Evolutionary conservation across 2,329 filamentous ascomycete species (phyloP), one percentile per base, ranked within the genome.

Genomic region (Curvularia spicifera): DNA sequence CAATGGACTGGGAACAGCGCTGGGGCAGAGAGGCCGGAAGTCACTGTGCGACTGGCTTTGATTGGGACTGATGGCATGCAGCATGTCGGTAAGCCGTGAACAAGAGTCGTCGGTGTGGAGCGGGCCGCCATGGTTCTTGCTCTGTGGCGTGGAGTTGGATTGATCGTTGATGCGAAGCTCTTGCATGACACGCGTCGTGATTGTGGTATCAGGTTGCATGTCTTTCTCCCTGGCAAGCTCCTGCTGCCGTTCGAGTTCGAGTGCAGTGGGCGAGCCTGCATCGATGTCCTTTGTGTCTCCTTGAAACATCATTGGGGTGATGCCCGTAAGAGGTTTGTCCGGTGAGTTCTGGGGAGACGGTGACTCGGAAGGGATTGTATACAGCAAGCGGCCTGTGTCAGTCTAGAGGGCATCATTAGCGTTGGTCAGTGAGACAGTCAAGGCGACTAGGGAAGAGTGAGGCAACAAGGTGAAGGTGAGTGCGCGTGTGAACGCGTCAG

Each of bases 1-100:
- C 22, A 74, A 62, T 33, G 72, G 72, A 45, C 71, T 74, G 8
- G 72, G 71, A n/a, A 75, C 62, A 6, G 72, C 73, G 24, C 72
- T 75, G 1, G 65, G 64, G 29, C 61, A 67, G 18, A 67, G 61
- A 24, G 64, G 56, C 8, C 55, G 56, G 46, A 71, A 71, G 10
- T 70, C 59, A 44, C 51, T 50, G 26, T 62, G 58, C n/a, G 57
- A 68, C 2, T 60, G 61, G n/a, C 37, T 46, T 31, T 52, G 59
- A 29, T 58, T 56, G 24, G 69, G 61, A 51, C 62, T 66, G 31
- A 68, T 53, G 5, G 59, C 57, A 13, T 56, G 59, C n/a, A 74
- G 64, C 61, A 76, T 71, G 13, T 71, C 69, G 8, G 67, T 73
- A 24, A 73, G 68, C 44, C 59, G 63, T 9, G 71, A 71, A 2